Percentiles rank a stretch among this genome's conserved stretches.
Evolutionary conservation across 179 eudicot genomes (phyloP).

Genomic region (Spergularia azorica): DNA sequence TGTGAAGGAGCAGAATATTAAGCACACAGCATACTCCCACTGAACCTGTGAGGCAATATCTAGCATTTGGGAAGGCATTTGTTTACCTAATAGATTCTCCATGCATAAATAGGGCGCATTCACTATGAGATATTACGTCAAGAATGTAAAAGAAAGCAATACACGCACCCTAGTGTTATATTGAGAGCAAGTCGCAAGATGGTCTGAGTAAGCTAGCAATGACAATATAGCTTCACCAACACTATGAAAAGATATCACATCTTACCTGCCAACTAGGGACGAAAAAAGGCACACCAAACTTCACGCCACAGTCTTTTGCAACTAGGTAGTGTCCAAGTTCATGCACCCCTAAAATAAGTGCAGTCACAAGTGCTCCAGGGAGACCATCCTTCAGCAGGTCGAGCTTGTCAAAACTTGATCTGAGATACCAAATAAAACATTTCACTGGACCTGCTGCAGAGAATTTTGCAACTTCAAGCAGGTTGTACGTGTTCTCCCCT

Average conservation of each 20-base stretch:
- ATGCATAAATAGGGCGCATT: too few relatives aligned
- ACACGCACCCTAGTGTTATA: neutral
- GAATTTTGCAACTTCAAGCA: neutral
- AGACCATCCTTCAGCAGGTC: slow-evolving; percentile 79
- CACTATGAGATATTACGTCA: too few relatives aligned
- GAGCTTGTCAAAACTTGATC: slow-evolving; percentile 77
- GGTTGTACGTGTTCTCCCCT: neutral
- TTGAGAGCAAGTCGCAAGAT: neutral
- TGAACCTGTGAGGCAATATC: too few relatives aligned
- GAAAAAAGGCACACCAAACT: slow-evolving; percentile 85
- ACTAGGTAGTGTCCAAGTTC: slow-evolving; percentile 79
- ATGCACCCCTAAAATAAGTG: slow-evolving; percentile 77
- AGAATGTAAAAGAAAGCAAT: too few relatives aligned
- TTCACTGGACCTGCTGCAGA: neutral
- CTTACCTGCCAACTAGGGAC: slow-evolving; percentile 99
- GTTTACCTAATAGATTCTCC: too few relatives aligned
- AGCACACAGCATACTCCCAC: too few relatives aligned
- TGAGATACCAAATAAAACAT: slow-evolving; percentile 41
- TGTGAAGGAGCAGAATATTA: too few relatives aligned
- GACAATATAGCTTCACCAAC: neutral
- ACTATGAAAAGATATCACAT: slow-evolving; percentile 3
- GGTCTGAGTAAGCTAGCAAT: neutral
- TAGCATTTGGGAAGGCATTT: too few relatives aligned
- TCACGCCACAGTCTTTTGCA: slow-evolving; percentile 69
- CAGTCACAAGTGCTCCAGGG: slow-evolving; percentile 92